Evolutionary conservation across 2,329 filamentous ascomycete species (phyloP).

Genomic region (Ramularia endophylla): DNA sequence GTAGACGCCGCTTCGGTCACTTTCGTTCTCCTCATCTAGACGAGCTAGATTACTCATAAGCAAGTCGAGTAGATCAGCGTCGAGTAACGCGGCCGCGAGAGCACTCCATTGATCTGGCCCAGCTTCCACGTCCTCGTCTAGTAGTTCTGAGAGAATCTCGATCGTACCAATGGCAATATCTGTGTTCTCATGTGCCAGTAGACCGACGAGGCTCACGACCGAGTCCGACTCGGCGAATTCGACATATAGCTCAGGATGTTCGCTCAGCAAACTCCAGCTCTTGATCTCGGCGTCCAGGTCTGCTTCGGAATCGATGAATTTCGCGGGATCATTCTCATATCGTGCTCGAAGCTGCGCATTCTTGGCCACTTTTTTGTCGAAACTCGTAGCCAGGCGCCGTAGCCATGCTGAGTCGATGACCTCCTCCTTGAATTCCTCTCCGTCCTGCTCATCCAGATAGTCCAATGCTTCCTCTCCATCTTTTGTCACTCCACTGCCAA

Average conservation of each 20-base stretch:
- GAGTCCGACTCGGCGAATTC: slow-evolving; percentile 74
- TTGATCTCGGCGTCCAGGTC: slow-evolving; percentile 88
- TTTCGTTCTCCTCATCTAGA: slow-evolving; percentile 65
- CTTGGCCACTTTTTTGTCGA: slow-evolving; percentile 85
- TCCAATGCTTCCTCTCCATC: slow-evolving; percentile 79
- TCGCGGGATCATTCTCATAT: slow-evolving; percentile 71
- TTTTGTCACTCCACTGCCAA: slow-evolving; percentile 80
- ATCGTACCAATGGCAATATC: slow-evolving; percentile 91
- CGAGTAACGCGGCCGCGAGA: slow-evolving; percentile 58
- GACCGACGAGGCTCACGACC: slow-evolving; percentile 65
- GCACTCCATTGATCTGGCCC: slow-evolving; percentile 74
- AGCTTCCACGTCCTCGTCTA: slow-evolving; percentile 84
- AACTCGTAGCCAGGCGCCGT: slow-evolving; percentile 69
- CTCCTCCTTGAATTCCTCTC: slow-evolving; percentile 53
- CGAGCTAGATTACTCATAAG: slow-evolving; percentile 72
- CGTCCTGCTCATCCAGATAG: slow-evolving; percentile 68
- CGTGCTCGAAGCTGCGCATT: slow-evolving; percentile 86
- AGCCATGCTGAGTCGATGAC: slow-evolving; percentile 83
- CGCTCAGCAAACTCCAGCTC: slow-evolving; percentile 74
- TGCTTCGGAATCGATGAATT: slow-evolving; percentile 79
- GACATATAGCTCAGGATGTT: slow-evolving; percentile 76
- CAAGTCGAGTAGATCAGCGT: slow-evolving; percentile 66
- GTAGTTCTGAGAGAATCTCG: slow-evolving; percentile 83
- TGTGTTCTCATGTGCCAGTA: slow-evolving; percentile 92
- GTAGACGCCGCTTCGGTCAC: slow-evolving; percentile 80